Evolutionary conservation across 2,329 filamentous ascomycete genomes (phyloP).

Genomic region (Aspergillus sp.): DNA sequence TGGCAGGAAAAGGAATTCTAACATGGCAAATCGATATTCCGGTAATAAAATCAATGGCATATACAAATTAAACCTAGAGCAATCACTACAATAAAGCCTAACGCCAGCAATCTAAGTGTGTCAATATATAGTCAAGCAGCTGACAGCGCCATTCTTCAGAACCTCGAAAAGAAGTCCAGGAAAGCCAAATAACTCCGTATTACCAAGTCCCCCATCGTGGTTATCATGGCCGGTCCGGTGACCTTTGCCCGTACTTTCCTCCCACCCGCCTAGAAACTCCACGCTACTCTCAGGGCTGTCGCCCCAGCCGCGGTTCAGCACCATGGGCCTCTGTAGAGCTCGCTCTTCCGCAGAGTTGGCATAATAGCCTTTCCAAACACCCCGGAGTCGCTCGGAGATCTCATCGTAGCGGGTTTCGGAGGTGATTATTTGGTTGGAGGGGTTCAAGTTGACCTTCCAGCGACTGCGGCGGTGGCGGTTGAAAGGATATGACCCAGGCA

Average conservation of each 20-base stretch:
- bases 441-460: constrained; percentile 67
- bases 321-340: constrained; percentile 65
- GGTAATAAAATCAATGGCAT: neutral
- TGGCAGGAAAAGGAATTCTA: too few species aligned
- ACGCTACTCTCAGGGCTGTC: constrained; percentile 88
- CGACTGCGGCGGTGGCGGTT: constrained; percentile 88
- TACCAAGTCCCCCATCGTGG: constrained; percentile 58
- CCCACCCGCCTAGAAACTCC: constrained; percentile 82
- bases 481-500: constrained; percentile 94
- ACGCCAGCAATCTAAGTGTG: neutral
- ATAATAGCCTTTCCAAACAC: constrained; percentile 69
- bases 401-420: constrained; percentile 79
- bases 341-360: constrained; percentile 55
- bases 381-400: constrained; percentile 66
- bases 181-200: constrained; percentile 88
- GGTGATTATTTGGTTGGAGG: constrained; percentile 51
- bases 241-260: constrained; percentile 62
- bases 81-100: neutral
- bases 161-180: constrained; percentile 95
- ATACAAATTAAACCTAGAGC: neutral
- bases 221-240: constrained; percentile 42
- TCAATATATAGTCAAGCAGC: constrained; percentile 83
- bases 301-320: constrained; percentile 85
- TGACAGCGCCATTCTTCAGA: constrained; percentile 85
- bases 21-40: too few species aligned